These are phyloP conservation scores for Termitomyces sp. DNA, from an alignment of 768 basidiomycete species.

Conservation along the genomic window DNA sequence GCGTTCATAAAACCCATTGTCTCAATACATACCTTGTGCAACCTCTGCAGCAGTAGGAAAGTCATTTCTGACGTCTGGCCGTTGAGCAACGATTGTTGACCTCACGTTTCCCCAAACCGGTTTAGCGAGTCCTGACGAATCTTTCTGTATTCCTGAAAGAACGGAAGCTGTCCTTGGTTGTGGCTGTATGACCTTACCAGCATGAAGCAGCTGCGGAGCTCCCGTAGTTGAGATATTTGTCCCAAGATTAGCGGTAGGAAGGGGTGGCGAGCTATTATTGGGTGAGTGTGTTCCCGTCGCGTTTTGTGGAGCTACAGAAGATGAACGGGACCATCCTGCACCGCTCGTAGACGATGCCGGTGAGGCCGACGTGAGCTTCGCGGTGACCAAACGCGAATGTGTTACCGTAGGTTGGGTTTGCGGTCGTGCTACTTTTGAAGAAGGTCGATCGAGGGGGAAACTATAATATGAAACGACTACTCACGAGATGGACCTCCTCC, in stretches of 20 bases:
- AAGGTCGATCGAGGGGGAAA: slow-evolving; percentile 5
- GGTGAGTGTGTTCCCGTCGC: slow-evolving; percentile 40
- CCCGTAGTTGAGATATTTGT: slow-evolving; percentile 24
- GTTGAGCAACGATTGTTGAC: slow-evolving; percentile 31
- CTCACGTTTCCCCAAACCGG: slow-evolving; percentile 73
- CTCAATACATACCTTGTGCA: slow-evolving; percentile 61
- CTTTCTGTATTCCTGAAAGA: slow-evolving; percentile 27
- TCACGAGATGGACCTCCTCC: slow-evolving; percentile 53
- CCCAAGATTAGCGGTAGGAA: slow-evolving; percentile 29
- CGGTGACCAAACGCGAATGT: slow-evolving; percentile 81
- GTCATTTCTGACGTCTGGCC: slow-evolving; percentile 54
- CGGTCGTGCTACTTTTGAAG: slow-evolving; percentile 49
- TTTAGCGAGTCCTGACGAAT: slow-evolving; percentile 34
- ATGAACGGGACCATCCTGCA: slow-evolving; percentile 77
- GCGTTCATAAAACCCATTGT: not conserved
- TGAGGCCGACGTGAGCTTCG: slow-evolving; percentile 75
- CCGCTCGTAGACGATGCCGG: slow-evolving; percentile 54
- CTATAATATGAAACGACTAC: slow-evolving; percentile 18
- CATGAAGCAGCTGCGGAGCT: slow-evolving; percentile 51
- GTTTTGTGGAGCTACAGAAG: slow-evolving; percentile 64
- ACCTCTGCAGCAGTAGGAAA: slow-evolving; percentile 98
- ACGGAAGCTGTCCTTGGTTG: slow-evolving; percentile 47
- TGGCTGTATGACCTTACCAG: slow-evolving; percentile 65
- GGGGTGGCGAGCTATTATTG: slow-evolving; percentile 37
- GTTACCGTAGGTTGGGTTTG: slow-evolving; percentile 47